Conservation (phyloP, 164 flowering plant species). For the Macadamia integrifolia region DNA sequence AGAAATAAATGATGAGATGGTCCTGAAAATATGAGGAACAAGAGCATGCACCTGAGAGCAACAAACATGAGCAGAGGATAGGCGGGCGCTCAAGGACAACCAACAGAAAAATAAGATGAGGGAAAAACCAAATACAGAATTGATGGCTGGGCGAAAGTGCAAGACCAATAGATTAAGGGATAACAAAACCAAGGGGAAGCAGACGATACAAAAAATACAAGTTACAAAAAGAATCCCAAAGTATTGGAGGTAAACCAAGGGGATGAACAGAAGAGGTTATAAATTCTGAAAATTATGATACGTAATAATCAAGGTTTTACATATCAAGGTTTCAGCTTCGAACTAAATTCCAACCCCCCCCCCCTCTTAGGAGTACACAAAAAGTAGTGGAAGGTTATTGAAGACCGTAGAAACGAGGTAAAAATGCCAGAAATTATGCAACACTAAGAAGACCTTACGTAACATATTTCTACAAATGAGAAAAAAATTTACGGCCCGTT, state of each 20-base stretch:
- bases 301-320: not conserved
- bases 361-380: not conserved
- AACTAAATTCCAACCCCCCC: not conserved
- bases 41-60: constrained; percentile 11
- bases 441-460: too few relatives aligned
- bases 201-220: not conserved
- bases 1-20: constrained; percentile 2
- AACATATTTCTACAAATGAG: too few relatives aligned
- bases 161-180: constrained; percentile 2
- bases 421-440: too few relatives aligned
- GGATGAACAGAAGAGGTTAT: not conserved
- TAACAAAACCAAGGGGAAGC: constrained; percentile 2
- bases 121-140: constrained; percentile 3
- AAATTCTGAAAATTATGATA: not conserved
- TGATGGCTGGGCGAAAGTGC: constrained; percentile 3
- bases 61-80: constrained; percentile 16
- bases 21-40: constrained; percentile 6
- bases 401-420: not conserved
- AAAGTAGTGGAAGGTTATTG: not conserved
- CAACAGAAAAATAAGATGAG: constrained; percentile 14
- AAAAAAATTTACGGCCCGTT: too few relatives aligned
- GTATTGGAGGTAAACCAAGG: not conserved
- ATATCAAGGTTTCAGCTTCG: not conserved
- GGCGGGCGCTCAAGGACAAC: constrained; percentile 18
- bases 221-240: not conserved